phyloP scores from a whole-genome alignment of 129 eudicot species.

The Kitagawia praeruptora region DNA sequence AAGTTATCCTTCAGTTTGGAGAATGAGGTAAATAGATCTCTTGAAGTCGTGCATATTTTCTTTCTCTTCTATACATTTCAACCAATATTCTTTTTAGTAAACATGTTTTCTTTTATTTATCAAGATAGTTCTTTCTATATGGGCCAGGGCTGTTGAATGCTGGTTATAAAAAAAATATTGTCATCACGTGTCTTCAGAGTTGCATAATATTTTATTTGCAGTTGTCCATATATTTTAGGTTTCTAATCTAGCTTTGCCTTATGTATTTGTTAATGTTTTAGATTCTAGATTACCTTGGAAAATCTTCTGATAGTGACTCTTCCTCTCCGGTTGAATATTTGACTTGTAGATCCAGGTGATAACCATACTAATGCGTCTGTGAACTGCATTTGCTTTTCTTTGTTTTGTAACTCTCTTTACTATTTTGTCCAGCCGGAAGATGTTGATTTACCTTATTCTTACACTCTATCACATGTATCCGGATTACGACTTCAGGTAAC shows the following conservation, averaged over 20 bases:
- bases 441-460: conserved; percentile 77
- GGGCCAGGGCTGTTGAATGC: neutral
- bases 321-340: conserved; percentile 63
- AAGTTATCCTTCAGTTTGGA: conserved; percentile 84
- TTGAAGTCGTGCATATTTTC: neutral
- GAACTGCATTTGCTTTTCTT: conserved; percentile 10
- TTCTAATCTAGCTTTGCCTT: neutral
- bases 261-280: conserved; percentile 22
- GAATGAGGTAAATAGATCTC: conserved; percentile 52
- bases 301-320: conserved; percentile 63
- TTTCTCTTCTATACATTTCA: neutral
- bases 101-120: neutral
- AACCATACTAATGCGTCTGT: conserved; percentile 1
- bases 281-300: conserved; percentile 81
- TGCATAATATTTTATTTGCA: neutral
- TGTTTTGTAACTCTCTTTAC: conserved; percentile 16
- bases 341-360: conserved; percentile 67
- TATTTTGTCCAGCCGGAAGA: conserved; percentile 72
- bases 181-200: neutral
- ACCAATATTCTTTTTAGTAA: neutral
- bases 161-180: neutral
- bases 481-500: conserved; percentile 93
- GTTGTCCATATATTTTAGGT: neutral
- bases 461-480: conserved; percentile 91
- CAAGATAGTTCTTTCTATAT: neutral